Conservation (phyloP, 345 rosid species). For the Gossypium turneri region DNA sequence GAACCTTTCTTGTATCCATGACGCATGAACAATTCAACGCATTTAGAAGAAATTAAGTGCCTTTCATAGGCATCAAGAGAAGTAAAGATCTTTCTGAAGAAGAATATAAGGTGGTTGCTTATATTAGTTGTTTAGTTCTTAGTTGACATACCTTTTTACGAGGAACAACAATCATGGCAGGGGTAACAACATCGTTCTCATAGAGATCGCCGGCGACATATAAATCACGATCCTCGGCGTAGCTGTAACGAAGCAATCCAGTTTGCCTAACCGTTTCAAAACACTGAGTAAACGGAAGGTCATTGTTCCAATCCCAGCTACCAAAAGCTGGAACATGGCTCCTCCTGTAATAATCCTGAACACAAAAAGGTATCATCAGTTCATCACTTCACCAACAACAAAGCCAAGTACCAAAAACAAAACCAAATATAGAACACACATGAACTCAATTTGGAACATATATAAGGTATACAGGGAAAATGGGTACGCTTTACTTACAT, state of each 20-base stretch:
- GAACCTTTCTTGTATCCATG: too few species aligned
- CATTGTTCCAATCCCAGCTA: conserved; percentile 94
- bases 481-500: neutral
- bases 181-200: conserved; percentile 69
- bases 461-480: neutral
- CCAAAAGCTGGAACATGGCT: conserved; percentile 92
- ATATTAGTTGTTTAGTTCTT: neutral
- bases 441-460: neutral
- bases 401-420: neutral
- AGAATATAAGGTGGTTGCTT: neutral
- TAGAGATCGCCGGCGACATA: conserved; percentile 90
- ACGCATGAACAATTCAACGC: too few species aligned
- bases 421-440: neutral
- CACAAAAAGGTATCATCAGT: neutral
- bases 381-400: neutral
- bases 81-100: neutral
- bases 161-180: conserved; percentile 90
- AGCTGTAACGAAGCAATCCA: conserved; percentile 65
- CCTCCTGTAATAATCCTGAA: conserved; percentile 43
- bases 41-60: too few species aligned
- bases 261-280: conserved; percentile 75
- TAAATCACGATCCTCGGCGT: conserved; percentile 71
- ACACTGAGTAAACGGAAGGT: conserved; percentile 84
- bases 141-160: conserved; percentile 54
- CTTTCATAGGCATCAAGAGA: too few species aligned